phyloP scores from a whole-genome alignment of 2,329 filamentous ascomycete genomes.

The Penicillium sp. region DNA sequence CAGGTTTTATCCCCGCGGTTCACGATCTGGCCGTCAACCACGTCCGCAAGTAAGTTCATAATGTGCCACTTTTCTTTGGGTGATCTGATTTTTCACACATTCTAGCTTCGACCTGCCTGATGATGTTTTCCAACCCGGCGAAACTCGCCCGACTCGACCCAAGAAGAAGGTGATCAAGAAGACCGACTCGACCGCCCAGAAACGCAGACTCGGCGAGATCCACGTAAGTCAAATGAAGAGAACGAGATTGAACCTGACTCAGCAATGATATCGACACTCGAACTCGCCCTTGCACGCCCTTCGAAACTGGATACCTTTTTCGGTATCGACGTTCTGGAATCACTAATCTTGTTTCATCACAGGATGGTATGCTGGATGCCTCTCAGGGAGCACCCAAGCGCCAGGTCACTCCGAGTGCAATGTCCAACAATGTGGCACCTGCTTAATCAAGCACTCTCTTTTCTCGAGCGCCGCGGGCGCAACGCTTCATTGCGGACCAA shows the following conservation, averaged over 20 bases:
- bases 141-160: conserved; percentile 65
- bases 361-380: conserved; percentile 33
- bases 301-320: conserved; percentile 16
- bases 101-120: conserved; percentile 80
- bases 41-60: conserved; percentile 72
- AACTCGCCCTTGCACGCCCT: conserved; percentile 21
- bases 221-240: conserved; percentile 45
- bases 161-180: conserved; percentile 55
- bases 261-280: conserved; percentile 26
- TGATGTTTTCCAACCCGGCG: conserved; percentile 81
- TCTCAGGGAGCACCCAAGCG: conserved; percentile 37
- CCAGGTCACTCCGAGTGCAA: conserved; percentile 33
- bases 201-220: conserved; percentile 42
- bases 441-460: conserved; percentile 27
- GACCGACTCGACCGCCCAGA: conserved; percentile 37
- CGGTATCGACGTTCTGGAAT: conserved; percentile 27
- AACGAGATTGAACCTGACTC: conserved; percentile 25
- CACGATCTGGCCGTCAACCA: conserved; percentile 81
- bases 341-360: conserved; percentile 33
- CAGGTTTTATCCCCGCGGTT: conserved; percentile 71
- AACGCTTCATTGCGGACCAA: neutral
- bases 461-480: neutral
- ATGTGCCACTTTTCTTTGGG: neutral
- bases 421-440: conserved; percentile 33
- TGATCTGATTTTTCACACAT: conserved; percentile 6